Evolutionary conservation across 2,329 filamentous ascomycete species (phyloP), one percentile per base, ranked within the genome.

Genomic region (Diaporthe ilicicola): DNA sequence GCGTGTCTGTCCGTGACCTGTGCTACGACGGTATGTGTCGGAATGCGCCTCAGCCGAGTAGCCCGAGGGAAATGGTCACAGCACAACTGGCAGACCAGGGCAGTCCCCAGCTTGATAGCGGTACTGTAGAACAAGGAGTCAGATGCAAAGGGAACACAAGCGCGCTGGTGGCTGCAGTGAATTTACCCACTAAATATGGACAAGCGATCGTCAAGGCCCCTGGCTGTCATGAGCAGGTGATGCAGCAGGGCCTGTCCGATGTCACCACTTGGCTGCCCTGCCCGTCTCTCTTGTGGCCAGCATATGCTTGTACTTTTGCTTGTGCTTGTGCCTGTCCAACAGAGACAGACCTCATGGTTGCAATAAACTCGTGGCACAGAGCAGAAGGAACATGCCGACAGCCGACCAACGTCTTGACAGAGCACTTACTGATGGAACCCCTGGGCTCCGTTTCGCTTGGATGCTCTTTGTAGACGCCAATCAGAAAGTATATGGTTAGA

Each of bases 191-290:
- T 64, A 64, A 64, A 64, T 34, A 37, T 64, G 44, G 42, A 48
- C 46, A 27, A 12, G 59, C 29, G 59, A 64, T 64, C 59, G n/a
- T 37, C 59, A 48, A 50, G 59, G 59, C 24, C 59, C 59, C 59
- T 64, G 29, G 56, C 56, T 48, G 56, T n/a, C 56, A 62, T 48
- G 15, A 29, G 59, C 59, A 64, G 59, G 59, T 64, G 59, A 64
- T 64, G 59, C 59, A 64, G 59, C n/a, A 27, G 24, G 59, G n/a
- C 27, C 29, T 3, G 29, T 50, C 59, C 59, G 50, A 64, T 64
- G 44, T 42, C 59, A 64, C 29, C 12, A 34, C 32, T 34, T 34
- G 32, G 4, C 32, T 34, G 32, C 32, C 32, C 32, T 34, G 59
- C 59, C 42, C 12, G 44, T 29, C 44, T 50, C 42, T 64, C 59